Conservation (phyloP, 768 basidiomycete genomes). For the Leccinum broughii region DNA sequence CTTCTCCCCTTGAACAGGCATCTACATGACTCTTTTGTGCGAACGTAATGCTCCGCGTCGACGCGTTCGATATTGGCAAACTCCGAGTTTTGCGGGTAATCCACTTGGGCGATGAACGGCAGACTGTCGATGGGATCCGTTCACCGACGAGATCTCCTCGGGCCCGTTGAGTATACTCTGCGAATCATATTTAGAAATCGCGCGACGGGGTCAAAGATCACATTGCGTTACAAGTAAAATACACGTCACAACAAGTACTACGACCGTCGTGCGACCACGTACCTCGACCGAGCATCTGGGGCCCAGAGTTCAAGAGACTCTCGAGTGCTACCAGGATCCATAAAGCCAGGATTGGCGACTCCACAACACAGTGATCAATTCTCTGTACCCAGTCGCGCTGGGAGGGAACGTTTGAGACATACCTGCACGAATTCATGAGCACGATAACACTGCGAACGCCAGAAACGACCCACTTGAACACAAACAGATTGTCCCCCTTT, state of each 20-base stretch:
- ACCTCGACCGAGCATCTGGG: constrained; percentile 98
- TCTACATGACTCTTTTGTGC: constrained; percentile 33
- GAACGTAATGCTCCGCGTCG: constrained; percentile 60
- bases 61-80: constrained; percentile 80
- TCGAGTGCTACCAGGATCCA: constrained; percentile 86
- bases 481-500: too few species aligned
- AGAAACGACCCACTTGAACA: too few species aligned
- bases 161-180: constrained; percentile 94
- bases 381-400: too few species aligned
- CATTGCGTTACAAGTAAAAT: constrained; percentile 15
- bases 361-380: constrained; percentile 64
- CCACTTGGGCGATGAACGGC: constrained; percentile 96
- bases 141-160: constrained; percentile 80
- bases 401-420: too few species aligned
- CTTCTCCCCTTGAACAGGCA: constrained; percentile 88
- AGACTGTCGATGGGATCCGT: constrained; percentile 85
- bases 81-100: constrained; percentile 92
- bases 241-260: constrained; percentile 18
- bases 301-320: constrained; percentile 94
- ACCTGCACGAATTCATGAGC: too few species aligned
- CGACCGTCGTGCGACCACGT: constrained; percentile 43
- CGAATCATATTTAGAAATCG: constrained; percentile 5
- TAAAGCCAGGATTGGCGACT: constrained; percentile 93
- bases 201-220: constrained; percentile 1
- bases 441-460: too few species aligned